Base-by-base conservation (phyloP, 352 stramenopile genomes). In the Globisporangium perplexum region DNA sequence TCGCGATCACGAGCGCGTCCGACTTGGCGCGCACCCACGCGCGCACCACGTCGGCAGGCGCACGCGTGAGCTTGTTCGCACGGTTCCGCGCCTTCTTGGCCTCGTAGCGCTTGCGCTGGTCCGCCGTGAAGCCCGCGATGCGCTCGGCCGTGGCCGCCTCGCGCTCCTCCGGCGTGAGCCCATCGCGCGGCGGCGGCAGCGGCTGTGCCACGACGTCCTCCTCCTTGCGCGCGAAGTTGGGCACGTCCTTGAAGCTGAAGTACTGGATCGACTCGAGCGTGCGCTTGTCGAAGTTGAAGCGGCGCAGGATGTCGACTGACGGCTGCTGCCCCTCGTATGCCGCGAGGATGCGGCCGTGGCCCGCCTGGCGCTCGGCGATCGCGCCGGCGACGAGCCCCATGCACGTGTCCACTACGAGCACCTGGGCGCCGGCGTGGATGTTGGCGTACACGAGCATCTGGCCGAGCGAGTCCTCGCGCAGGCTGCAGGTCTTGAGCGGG, bases 391-490 rank as follows among this genome's bases (percentile, higher is more conserved):
- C 68, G 23, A 98, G 71, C 7, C 95, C 94, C 70, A 97, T 95
- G 53, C 78, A 96, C 15, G 79, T 96, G 59, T 98, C 95, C 22
- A 97, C 83, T 0, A 98, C 77, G 14, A 98, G 65, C 18, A 97
- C 90, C 42, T 96, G 79, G 10, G 76, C 74, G 10, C 84, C 84
- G 0, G 93, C 92, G 58, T 83, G 85, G 20, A 98, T 83, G 70
- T 98, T 98, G 28, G 71, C 76, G 64, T 98, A 96, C 23, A 83
- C 81, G 30, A 98, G 71, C 31, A 98, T 92, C 53, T 98, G 91
- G 2, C 85, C 93, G 3, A 98, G 64, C 31, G 90, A 95, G 69
- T 98, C 95, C 52, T 96, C 84, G 23, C 95, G 77, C 49, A 98
- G 60, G 61, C 90, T 91, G 66, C 87, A 88, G 41, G 97, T 90